These are phyloP conservation scores for Phytophthora pistaciae DNA, from an alignment of 352 stramenopile genomes.

Conservation along the genomic window DNA sequence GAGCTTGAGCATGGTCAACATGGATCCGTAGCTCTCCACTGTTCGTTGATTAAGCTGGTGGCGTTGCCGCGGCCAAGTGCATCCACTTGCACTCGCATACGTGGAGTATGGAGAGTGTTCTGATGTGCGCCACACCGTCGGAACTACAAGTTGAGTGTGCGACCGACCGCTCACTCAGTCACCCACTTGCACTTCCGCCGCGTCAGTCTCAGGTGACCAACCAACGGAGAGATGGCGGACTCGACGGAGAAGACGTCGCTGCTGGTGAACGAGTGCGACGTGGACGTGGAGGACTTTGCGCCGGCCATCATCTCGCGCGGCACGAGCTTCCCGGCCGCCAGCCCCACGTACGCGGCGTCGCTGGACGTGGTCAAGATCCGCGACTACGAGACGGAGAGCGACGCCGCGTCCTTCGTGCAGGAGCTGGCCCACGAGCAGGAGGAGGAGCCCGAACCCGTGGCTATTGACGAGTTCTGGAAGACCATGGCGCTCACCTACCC, in stretches of 20 bases:
- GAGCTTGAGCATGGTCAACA: too few species aligned
- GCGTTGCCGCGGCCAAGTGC: too few species aligned
- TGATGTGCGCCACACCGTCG: background rate
- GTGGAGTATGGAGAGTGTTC: too few species aligned
- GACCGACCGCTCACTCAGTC: background rate
- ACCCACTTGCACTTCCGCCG: background rate
- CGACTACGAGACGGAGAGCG: slow-evolving; percentile 44
- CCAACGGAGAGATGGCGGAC: background rate
- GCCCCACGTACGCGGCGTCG: slow-evolving; percentile 53
- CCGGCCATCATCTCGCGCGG: slow-evolving; percentile 59
- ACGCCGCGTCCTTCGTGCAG: slow-evolving; percentile 24
- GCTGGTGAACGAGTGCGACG: slow-evolving; percentile 22
- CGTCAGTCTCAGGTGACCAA: background rate
- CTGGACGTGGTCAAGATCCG: slow-evolving; percentile 52
- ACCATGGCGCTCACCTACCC: slow-evolving; percentile 57
- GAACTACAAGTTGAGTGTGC: background rate
- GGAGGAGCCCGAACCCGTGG: slow-evolving; percentile 50
- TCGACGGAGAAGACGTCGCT: slow-evolving; percentile 27
- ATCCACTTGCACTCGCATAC: too few species aligned
- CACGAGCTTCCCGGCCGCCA: slow-evolving; percentile 59
- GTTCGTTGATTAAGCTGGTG: too few species aligned
- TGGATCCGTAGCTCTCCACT: too few species aligned
- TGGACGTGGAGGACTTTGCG: slow-evolving; percentile 22
- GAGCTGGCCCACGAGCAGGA: slow-evolving; percentile 38
- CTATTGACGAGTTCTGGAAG: slow-evolving; percentile 53